These are phyloP conservation scores for Mucor indicus DNA, from an alignment of 371 early-diverging fungal genomes.

Conservation along the genomic window DNA sequence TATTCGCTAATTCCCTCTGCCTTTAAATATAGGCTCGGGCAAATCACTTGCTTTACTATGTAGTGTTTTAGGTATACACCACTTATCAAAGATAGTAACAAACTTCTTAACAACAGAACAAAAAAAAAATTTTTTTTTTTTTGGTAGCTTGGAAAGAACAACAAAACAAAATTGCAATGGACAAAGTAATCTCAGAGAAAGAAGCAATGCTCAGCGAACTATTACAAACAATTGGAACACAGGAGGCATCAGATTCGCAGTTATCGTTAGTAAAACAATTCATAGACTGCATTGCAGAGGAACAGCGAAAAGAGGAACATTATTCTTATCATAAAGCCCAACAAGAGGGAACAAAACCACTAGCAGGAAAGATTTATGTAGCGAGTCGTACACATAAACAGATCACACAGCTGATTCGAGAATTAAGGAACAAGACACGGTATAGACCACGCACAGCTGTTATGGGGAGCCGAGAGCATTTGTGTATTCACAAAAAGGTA, in stretches of 20 bases:
- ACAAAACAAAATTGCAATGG: constrained; percentile 10
- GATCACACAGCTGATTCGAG: constrained; percentile 49
- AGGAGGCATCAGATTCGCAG: no score
- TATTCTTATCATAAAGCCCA: neutral
- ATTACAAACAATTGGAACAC: no score
- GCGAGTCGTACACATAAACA: constrained; percentile 61
- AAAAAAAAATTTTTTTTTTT: neutral
- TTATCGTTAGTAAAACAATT: no score
- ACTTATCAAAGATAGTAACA: neutral
- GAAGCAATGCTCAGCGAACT: no score
- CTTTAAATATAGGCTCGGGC: constrained; percentile 44
- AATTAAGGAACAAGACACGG: constrained; percentile 48
- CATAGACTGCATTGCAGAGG: no score
- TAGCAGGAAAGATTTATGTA: no score
- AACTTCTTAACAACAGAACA: constrained; percentile 8
- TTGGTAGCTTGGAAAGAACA: constrained; percentile 24
- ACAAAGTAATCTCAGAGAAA: neutral
- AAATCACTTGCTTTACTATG: constrained; percentile 58
- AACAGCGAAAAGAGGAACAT: neutral
- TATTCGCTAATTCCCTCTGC: neutral
- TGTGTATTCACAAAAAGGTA: constrained; percentile 49
- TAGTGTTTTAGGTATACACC: constrained; percentile 39
- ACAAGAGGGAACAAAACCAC: neutral
- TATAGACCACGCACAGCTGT: constrained; percentile 52
- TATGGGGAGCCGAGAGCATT: constrained; percentile 55